A percentile compares a stretch with the other conserved stretches of the same genome.
phyloP scores from a whole-genome alignment of 805 yeast species.

The Sporopachydermia lactativora region DNA sequence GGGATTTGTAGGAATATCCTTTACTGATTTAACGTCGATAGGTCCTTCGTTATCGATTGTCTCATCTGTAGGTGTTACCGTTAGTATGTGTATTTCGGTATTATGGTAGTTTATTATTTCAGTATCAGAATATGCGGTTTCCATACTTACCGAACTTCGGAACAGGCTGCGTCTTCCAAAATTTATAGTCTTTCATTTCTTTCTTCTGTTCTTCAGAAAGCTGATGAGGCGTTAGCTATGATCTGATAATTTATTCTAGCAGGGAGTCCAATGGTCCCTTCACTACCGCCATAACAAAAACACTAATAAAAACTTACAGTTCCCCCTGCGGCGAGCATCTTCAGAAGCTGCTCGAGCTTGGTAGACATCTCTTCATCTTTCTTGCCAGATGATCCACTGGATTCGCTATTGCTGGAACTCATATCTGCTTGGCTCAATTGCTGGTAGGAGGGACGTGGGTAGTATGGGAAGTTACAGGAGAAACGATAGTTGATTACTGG shows the following conservation, averaged over 20 bases:
- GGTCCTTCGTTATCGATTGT: conserved; percentile 61
- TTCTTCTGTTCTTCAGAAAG: conserved; percentile 45
- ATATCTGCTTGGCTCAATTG: too few species aligned
- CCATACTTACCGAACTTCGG: conserved; percentile 34
- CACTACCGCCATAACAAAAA: neutral
- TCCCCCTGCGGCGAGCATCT: conserved; percentile 19
- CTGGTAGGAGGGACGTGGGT: too few species aligned
- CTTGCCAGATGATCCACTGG: neutral
- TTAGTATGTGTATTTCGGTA: neutral
- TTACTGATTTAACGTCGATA: conserved; percentile 61
- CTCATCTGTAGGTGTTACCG: conserved; percentile 35
- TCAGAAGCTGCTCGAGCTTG: conserved; percentile 5
- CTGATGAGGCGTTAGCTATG: too few species aligned
- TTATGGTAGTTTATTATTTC: too few species aligned
- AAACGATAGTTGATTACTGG: too few species aligned
- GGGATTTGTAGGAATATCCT: conserved; percentile 58
- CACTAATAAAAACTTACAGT: neutral
- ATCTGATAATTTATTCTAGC: too few species aligned
- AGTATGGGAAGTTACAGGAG: too few species aligned
- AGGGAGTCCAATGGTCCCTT: too few species aligned
- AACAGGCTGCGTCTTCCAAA: conserved; percentile 98
- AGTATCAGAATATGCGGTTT: too few species aligned
- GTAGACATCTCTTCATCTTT: neutral
- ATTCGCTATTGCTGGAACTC: too few species aligned
- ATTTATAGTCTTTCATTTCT: conserved; percentile 79